A percentile compares a stretch with the other conserved stretches of the same genome.
These are phyloP conservation scores for Colletotrichum sp. DNA, from an alignment of 2,329 filamentous ascomycete genomes.

Conservation along the genomic window DNA sequence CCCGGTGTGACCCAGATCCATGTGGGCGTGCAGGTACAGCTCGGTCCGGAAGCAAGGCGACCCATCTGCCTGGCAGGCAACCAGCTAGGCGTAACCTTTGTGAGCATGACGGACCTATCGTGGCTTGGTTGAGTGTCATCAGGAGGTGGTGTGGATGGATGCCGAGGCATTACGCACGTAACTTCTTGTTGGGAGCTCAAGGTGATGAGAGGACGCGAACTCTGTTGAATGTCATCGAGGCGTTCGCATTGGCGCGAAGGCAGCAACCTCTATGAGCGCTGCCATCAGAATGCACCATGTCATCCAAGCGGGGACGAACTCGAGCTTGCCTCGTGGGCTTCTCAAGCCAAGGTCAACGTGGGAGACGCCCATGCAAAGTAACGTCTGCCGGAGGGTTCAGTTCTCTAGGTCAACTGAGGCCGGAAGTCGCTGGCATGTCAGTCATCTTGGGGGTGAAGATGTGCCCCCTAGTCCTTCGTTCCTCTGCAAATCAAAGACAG, in stretches of 20 bases:
- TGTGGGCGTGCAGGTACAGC: too few relatives aligned
- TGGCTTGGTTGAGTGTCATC: neutral
- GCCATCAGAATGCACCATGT: too few relatives aligned
- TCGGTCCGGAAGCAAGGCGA: neutral
- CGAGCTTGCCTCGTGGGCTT: neutral
- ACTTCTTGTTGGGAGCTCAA: neutral
- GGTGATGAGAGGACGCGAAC: neutral
- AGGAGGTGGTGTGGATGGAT: neutral
- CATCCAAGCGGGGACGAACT: too few relatives aligned
- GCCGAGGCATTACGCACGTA: neutral
- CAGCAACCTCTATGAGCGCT: too few relatives aligned
- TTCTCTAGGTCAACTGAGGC: neutral
- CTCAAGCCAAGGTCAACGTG: neutral
- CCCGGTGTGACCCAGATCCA: too few relatives aligned
- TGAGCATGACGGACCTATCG: neutral
- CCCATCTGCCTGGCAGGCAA: neutral
- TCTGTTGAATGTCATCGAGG: neutral
- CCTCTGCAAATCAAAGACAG: neutral
- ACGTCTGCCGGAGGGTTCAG: neutral
- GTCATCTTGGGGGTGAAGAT: neutral
- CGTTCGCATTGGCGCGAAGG: neutral
- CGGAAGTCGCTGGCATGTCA: neutral
- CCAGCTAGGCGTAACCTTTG: neutral
- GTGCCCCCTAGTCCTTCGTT: neutral
- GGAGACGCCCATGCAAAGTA: neutral